phyloP scores from a whole-genome alignment of 805 yeast species.

The Saturnispora diversa region DNA sequence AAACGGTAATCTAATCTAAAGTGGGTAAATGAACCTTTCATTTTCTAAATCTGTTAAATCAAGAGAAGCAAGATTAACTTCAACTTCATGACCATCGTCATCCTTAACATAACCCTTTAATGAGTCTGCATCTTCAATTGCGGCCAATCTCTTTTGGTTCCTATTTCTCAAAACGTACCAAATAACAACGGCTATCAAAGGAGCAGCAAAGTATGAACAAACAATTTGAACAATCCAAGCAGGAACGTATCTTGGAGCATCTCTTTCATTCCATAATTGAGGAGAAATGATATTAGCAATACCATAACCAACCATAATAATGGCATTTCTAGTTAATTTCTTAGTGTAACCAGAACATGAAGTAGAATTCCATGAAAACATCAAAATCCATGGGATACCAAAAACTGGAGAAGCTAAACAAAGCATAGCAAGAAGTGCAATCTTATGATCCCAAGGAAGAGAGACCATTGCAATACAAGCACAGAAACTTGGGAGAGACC shows the following conservation, averaged over 20 bases:
- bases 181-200: conserved; percentile 33
- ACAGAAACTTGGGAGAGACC: conserved; percentile 37
- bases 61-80: conserved; percentile 35
- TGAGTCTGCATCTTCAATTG: conserved; percentile 13
- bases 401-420: conserved; percentile 39
- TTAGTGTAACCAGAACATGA: conserved; percentile 45
- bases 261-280: conserved; percentile 41
- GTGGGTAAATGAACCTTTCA: conserved; percentile 39
- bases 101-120: conserved; percentile 24
- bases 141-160: conserved; percentile 27
- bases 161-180: conserved; percentile 33
- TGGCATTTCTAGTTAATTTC: conserved; percentile 37
- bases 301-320: conserved; percentile 38
- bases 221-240: conserved; percentile 48
- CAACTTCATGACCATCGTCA: conserved; percentile 23
- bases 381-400: conserved; percentile 23
- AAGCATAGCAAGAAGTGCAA: conserved; percentile 41
- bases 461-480: conserved; percentile 25
- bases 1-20: too few relatives aligned
- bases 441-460: conserved; percentile 34
- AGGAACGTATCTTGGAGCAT: conserved; percentile 38
- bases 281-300: conserved; percentile 45
- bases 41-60: conserved; percentile 47
- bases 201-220: conserved; percentile 37
- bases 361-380: conserved; percentile 27